Base-by-base conservation (phyloP, 495 filamentous ascomycete genomes). In the Aspergillus egyptiacus region DNA sequence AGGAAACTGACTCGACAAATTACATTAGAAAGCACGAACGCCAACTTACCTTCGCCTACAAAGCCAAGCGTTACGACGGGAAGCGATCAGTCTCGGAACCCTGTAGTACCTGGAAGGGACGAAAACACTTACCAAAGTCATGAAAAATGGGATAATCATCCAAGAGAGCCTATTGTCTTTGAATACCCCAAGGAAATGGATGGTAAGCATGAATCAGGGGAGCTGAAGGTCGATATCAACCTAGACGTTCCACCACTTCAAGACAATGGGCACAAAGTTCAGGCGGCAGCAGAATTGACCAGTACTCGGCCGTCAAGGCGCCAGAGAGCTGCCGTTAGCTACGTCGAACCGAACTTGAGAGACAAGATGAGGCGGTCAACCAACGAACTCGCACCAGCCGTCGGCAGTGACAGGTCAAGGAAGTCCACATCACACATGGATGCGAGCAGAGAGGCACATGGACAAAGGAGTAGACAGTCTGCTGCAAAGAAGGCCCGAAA, bases 361-460 rank as follows among this genome's bases (percentile, higher is more conserved):
- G 85, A 82, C 56, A 95, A 95, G 69, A 94, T 95, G 89, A 77
- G 89, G 41, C 81, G 89, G 40, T 84, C 87, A 17, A 85, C 83
- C 13, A 87, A 85, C 51, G 77, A 85, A 44, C 64, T 91, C 5
- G 73, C 82, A 28, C 85, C 87, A 61, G 87, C 87, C 6, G 87
- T 91, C 33, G 58, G 68, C 3, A 73, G 69, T 5, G 76, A 80
- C 45, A 76, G 66, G 25, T 46, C 59, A 28, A 64, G 67, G 42
- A 56, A 54, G 1, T 71, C 69, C 14, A 57, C 51, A 39, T 61
- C 69, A 41, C 58, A 57, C 22, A 44, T 59, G 13, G 66, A 58
- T 32, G n/a, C 52, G 14, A 55, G 22, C 36, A 47, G 54, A 15
- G 62, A 60, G 9, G 22, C 33, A 14, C 41, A 62, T 9, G 35